Base-by-base conservation (phyloP, 108 stramenopile genomes). In the Cyclotella atomus region DNA sequence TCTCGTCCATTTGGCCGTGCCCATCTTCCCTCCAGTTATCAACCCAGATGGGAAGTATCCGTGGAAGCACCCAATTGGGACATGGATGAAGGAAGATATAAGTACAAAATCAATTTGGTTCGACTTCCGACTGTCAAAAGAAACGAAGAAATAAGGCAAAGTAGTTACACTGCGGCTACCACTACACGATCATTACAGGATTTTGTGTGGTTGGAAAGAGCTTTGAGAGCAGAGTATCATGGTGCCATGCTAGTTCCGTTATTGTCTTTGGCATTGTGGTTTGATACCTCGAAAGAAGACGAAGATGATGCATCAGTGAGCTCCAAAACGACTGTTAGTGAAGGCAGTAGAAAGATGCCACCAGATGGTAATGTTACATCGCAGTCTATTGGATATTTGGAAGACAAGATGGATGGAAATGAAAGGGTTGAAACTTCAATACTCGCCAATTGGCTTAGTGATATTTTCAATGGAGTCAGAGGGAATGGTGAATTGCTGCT, bases 201-300 rank as follows among this genome's bases (percentile, higher is more conserved):
- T 68, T 91, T 94, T 80, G 59, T 74, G 36, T 94, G 93, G 93
- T 59, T 94, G 14, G 90, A 94, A 77, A 64, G 84, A 50, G 83
- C 89, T 28, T 65, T 94, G 32, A 76, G 77, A 43, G 66, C 63
- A 12, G 93, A 91, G 82, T 94, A 79, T 72, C 88, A 87, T 33
- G 93, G 93, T 35, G 83, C 75, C 0, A 24, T 94, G 20, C 35
- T 94, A 21, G 64, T 90, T 2, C 93, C 93, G 2, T 56, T 82
- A 36, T 60, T 94, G 20, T 73, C 73, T 9, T 76, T 90, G n/a
- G 71, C 81, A 14, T 62, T 92, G 41, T 87, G 66, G 28, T 73
- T 73, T 68, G 63, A 46, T 16, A 10, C 64, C 23, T 38, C 34
- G 15, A 47, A 34, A 0, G 49, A 28, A 0, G 60, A 29, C 2